Base-by-base conservation (phyloP, 129 eudicot species). In the Tagetes patula region DNA sequence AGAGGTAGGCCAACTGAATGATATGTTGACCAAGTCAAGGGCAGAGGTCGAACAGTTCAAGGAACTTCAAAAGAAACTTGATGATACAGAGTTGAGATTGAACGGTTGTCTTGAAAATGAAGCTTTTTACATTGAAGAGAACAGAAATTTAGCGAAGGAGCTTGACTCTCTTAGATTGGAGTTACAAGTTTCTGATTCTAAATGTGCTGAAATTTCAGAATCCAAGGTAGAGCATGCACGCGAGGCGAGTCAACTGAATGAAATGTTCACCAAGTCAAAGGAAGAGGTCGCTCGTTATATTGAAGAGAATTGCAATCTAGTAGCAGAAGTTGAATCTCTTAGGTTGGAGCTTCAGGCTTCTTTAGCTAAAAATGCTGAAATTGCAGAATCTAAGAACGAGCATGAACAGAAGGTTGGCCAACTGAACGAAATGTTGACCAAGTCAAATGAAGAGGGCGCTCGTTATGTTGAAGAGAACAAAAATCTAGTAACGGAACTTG, bases 291-390 rank as follows among this genome's bases (percentile, higher is more conserved):
- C 46, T 38, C 55, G 33, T 31, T 41, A 37, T 14, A 7, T 78
- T 46, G 53, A 62, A 39, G 77, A 76, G 58, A 69, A 76, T 3
- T 42, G 37, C 10, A 56, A 20, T 2, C 58, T 76, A 54, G 55
- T 33, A 37, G 27, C 52, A n/a, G 41, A 46, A 67, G 49, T 83
- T 56, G 73, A 87, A 32, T 80, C 77, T 54, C 72, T 87, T 14
- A 82, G 60, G 48, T 82, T 79, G 20, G 85, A 92, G 56, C 76
- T 84, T 33, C 82, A 85, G 78, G 80, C 65, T 14, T 83, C 81
- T 65, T 41, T 49, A 73, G 82, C 77, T 6, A 75, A 78, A 27
- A 67, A 75, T 69, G 75, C 7, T 52, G 45, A 77, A 41, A 54
- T 37, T 53, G 36, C 50, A 58, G 82, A 87, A 74, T 33, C 20